Conservation (phyloP, 2,329 filamentous ascomycete species). For the Chrysoporthe deuterocubensis region DNA sequence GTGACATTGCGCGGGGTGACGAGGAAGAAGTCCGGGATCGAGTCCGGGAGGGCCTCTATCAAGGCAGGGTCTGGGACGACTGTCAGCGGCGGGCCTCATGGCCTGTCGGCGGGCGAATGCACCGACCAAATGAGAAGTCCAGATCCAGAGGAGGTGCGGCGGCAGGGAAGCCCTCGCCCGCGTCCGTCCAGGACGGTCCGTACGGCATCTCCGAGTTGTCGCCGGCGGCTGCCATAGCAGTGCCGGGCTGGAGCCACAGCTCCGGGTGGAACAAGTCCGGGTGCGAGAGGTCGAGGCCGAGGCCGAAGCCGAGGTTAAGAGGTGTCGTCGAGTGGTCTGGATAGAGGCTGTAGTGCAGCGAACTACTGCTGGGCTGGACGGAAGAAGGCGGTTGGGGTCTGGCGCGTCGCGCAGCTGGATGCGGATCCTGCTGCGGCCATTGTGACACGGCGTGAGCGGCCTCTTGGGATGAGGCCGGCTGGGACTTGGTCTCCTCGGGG, state of each 20-base stretch:
- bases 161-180: conserved; percentile 19
- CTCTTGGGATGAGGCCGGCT: conserved; percentile 37
- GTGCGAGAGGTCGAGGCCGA: conserved; percentile 6
- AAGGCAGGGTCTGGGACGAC: conserved; percentile 23
- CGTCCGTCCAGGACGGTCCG: conserved; percentile 23
- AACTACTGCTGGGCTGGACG: conserved; percentile 10
- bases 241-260: conserved; percentile 19
- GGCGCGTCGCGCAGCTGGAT: conserved; percentile 30
- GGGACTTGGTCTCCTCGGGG: conserved; percentile 5
- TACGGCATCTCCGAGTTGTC: conserved; percentile 16
- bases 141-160: conserved; percentile 21
- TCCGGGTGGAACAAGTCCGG: conserved; percentile 21
- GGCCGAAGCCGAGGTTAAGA: conserved; percentile 7
- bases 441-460: conserved; percentile 37
- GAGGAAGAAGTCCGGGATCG: conserved; percentile 29
- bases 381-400: conserved; percentile 29
- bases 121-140: conserved; percentile 26
- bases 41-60: conserved; percentile 27
- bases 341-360: background rate
- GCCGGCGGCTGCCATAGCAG: conserved; percentile 5
- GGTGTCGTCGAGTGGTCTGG: conserved; percentile 17
- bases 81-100: background rate
- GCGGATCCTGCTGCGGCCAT: conserved; percentile 35
- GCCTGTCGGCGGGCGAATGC: background rate
- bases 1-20: conserved; percentile 14